Evolutionary conservation across 352 stramenopile species (phyloP), one percentile per base, ranked within the genome.

Genomic region (Blastocystis sp.): DNA sequence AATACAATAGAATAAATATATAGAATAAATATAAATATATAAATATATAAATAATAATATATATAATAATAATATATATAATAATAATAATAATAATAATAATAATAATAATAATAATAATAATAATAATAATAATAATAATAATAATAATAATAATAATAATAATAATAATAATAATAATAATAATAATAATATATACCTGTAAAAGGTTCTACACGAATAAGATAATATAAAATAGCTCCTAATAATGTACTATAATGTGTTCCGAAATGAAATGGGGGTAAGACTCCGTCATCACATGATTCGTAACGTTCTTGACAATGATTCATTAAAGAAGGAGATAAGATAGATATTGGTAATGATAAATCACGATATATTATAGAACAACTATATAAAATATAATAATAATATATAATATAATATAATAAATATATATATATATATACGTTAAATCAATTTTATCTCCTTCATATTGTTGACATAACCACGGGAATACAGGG

Each of bases 171-270:
- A n/a, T n/a, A n/a, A n/a, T n/a, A n/a, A n/a, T n/a, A n/a, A n/a
- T n/a, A n/a, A n/a, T n/a, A n/a, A n/a, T n/a, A n/a, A n/a, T n/a
- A n/a, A n/a, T n/a, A n/a, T n/a, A n/a, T n/a, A n/a, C 74, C 77
- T 21, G 85, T 87, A 68, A 94, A 96, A 1, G 91, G 91, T 70
- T 95, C 82, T 9, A 95, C 67, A 7, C 91, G 77, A 66, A 98
- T 80, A 1, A 97, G 69, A 67, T 94, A 98, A 66, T 96, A 82
- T 16, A 96, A 68, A 27, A 96, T 89, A 55, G 94, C 90, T 44
- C 82, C 89, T n/a, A 80, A 79, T 54, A 75, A 81, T 4, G 89
- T 96, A 9, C 83, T 92, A 73, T 97, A 96, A 65, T 96, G 88
- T 43, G 68, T 77, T 4, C 80, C 80, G 72, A 89, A 90, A 73